phyloP scores from a whole-genome alignment of 768 basidiomycete genomes.

The Trametes coccinea region DNA sequence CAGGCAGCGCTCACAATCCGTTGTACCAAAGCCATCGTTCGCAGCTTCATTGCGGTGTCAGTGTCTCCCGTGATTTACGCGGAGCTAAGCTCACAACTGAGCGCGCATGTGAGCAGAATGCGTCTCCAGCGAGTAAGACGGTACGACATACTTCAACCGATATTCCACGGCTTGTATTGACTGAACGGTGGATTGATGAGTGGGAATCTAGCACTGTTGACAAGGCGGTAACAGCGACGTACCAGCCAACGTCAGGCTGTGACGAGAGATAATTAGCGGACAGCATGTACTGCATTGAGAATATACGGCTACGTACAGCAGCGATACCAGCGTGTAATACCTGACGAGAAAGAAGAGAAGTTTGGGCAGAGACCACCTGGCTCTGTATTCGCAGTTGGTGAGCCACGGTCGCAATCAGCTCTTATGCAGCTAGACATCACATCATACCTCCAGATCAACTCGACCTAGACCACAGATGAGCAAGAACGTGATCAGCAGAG shows the following conservation, averaged over 20 bases:
- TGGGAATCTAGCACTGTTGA: not conserved
- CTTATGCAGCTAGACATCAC: not conserved
- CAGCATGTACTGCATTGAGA: not conserved
- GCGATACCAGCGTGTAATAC: constrained; percentile 5
- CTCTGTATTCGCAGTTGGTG: not conserved
- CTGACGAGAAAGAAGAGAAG: constrained; percentile 11
- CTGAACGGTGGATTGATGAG: not conserved
- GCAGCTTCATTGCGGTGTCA: not conserved
- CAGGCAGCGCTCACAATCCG: not conserved
- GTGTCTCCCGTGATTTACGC: not conserved
- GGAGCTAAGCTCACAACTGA: constrained; percentile 1
- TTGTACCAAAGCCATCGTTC: constrained; percentile 12
- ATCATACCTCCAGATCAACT: constrained; percentile 8
- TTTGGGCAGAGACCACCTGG: constrained; percentile 11
- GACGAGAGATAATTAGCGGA: not conserved
- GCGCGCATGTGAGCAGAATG: not conserved
- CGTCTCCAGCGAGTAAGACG: not conserved
- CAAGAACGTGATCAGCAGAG: not conserved
- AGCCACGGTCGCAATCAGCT: not conserved
- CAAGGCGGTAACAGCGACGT: not conserved
- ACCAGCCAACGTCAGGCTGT: not conserved
- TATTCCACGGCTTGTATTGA: not conserved
- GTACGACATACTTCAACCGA: not conserved
- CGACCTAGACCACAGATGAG: not conserved
- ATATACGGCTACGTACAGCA: not conserved